Conservation (phyloP, 1,139 yeast species). For the Saccharomyces hybrid region DNA sequence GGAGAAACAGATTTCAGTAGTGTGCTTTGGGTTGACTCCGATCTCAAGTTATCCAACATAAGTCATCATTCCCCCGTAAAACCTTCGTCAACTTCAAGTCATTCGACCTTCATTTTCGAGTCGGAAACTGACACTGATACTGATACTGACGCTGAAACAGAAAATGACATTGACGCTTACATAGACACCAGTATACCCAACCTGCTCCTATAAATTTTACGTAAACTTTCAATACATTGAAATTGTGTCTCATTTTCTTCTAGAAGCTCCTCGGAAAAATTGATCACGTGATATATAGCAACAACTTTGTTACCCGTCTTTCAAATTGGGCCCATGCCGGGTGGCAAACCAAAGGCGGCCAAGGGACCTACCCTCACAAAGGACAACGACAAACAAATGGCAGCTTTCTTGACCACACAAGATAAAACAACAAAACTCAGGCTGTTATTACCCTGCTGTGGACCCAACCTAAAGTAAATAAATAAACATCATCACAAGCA, state of each 20-base stretch:
- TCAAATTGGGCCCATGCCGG: background rate
- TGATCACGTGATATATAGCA: background rate
- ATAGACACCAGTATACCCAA: background rate
- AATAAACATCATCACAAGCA: background rate
- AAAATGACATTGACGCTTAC: background rate
- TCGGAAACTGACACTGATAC: background rate
- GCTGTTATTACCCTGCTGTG: constrained; percentile 1
- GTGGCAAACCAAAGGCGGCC: background rate
- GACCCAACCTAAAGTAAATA: background rate
- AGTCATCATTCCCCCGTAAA: background rate
- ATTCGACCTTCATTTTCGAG: background rate
- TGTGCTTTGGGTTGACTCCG: background rate
- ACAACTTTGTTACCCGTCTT: background rate
- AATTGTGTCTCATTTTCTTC: background rate
- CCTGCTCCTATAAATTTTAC: background rate
- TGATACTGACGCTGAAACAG: background rate
- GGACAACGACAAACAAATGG: constrained; percentile 1
- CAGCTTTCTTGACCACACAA: background rate
- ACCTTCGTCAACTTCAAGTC: background rate
- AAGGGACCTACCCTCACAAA: constrained; percentile 1
- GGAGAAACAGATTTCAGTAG: background rate
- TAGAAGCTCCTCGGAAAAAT: background rate
- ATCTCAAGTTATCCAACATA: background rate
- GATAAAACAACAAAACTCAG: background rate
- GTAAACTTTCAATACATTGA: background rate